phyloP scores from a whole-genome alignment of 805 yeast species.

The Metschnikowia similis region DNA sequence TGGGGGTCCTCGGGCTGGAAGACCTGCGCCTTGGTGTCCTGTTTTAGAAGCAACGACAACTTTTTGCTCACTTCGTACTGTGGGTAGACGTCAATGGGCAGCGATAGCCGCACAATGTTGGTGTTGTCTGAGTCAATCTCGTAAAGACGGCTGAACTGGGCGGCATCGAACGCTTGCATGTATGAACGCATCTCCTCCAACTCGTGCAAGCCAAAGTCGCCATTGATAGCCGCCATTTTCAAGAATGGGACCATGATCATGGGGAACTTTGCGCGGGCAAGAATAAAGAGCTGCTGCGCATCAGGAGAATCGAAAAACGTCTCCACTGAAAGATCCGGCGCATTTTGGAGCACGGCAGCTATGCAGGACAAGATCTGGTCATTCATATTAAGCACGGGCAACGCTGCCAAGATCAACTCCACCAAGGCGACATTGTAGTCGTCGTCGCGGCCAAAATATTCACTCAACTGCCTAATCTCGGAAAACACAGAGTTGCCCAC shows the following conservation, averaged over 20 bases:
- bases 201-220: slow-evolving; percentile 63
- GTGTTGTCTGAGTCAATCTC: slow-evolving; percentile 49
- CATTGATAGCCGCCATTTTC: slow-evolving; percentile 56
- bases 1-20: slow-evolving; percentile 44
- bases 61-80: slow-evolving; percentile 51
- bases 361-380: slow-evolving; percentile 42
- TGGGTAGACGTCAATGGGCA: slow-evolving; percentile 48
- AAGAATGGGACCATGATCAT: slow-evolving; percentile 56
- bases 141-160: slow-evolving; percentile 37
- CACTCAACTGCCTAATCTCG: slow-evolving; percentile 38
- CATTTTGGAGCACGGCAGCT: slow-evolving; percentile 36
- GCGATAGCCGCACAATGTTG: slow-evolving; percentile 48
- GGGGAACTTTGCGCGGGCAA: slow-evolving; percentile 76
- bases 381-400: slow-evolving; percentile 48
- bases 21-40: slow-evolving; percentile 66
- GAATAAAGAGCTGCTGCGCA: slow-evolving; percentile 40
- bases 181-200: slow-evolving; percentile 57
- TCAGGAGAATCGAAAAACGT: slow-evolving; percentile 45
- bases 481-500: slow-evolving; percentile 29
- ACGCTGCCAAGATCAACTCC: slow-evolving; percentile 38
- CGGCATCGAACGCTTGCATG: slow-evolving; percentile 44
- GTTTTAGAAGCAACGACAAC: slow-evolving; percentile 39
- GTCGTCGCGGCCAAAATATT: slow-evolving; percentile 44
- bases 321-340: slow-evolving; percentile 43
- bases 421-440: slow-evolving; percentile 49